These are phyloP conservation scores for Russula emetica DNA, from an alignment of 768 basidiomycete species.

Conservation along the genomic window DNA sequence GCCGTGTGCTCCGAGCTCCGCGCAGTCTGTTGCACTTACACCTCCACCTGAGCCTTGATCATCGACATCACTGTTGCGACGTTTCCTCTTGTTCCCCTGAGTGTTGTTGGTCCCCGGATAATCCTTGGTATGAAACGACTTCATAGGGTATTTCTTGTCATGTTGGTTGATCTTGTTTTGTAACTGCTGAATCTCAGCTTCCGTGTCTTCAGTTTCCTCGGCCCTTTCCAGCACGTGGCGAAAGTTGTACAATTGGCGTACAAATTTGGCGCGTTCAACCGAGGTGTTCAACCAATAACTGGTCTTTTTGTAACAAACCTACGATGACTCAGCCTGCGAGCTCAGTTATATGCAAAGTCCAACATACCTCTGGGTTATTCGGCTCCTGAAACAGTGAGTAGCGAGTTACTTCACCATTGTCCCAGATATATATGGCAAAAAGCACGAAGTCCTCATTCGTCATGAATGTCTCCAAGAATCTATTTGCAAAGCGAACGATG, in stretches of 20 bases:
- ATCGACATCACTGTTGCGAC: no score
- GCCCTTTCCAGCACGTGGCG: not conserved
- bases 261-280: not conserved
- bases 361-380: not conserved
- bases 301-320: not conserved
- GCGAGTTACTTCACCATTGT: not conserved
- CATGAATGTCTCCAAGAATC: not conserved
- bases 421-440: not conserved
- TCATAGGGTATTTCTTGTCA: not conserved
- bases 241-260: not conserved
- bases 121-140: not conserved
- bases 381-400: not conserved
- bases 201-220: not conserved
- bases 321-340: not conserved
- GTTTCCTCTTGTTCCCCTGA: not conserved
- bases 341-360: not conserved
- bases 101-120: no score
- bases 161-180: not conserved
- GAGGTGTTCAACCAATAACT: not conserved
- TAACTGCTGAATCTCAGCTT: not conserved
- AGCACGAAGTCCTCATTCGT: not conserved
- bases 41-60: not conserved
- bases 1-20: not conserved
- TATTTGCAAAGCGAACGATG: not conserved
- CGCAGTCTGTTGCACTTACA: not conserved